Evolutionary conservation across 2,329 filamentous ascomycete species (phyloP).

Genomic region (Fusarium sterilihyphosum): DNA sequence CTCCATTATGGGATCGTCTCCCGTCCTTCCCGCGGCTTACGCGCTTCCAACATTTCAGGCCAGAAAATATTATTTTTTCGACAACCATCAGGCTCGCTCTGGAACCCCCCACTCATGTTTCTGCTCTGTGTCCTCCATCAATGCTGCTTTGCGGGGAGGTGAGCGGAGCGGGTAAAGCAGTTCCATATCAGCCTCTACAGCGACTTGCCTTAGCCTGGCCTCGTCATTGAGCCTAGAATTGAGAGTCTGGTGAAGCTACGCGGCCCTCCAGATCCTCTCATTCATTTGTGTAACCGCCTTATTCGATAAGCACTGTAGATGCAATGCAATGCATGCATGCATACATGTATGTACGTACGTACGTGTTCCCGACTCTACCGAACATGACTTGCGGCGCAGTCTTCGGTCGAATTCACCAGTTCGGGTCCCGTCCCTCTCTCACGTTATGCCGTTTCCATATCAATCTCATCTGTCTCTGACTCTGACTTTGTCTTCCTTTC

Average conservation of each 20-base stretch:
- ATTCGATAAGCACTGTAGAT: neutral
- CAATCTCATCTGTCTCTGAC: conserved; percentile 10
- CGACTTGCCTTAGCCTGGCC: neutral
- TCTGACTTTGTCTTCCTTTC: neutral
- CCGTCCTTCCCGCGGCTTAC: conserved; percentile 27
- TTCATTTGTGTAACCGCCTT: neutral
- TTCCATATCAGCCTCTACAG: conserved; percentile 19
- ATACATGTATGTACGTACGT: neutral
- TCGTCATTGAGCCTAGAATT: neutral
- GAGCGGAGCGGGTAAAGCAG: conserved; percentile 18
- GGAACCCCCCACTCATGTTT: conserved; percentile 6
- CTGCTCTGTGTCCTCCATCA: conserved; percentile 1
- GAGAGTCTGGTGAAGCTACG: neutral
- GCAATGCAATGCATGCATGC: neutral
- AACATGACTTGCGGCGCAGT: conserved; percentile 1
- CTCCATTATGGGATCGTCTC: conserved; percentile 16
- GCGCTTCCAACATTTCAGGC: conserved; percentile 29
- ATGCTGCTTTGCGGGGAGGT: neutral
- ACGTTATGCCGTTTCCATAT: conserved; percentile 13
- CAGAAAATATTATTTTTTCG: neutral
- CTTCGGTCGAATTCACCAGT: neutral
- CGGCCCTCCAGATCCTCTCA: neutral
- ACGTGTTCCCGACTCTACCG: neutral
- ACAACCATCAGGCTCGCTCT: neutral
- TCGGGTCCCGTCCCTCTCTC: conserved; percentile 18